Base-by-base conservation (phyloP, 164 flowering plant species). In the Santalum album region DNA sequence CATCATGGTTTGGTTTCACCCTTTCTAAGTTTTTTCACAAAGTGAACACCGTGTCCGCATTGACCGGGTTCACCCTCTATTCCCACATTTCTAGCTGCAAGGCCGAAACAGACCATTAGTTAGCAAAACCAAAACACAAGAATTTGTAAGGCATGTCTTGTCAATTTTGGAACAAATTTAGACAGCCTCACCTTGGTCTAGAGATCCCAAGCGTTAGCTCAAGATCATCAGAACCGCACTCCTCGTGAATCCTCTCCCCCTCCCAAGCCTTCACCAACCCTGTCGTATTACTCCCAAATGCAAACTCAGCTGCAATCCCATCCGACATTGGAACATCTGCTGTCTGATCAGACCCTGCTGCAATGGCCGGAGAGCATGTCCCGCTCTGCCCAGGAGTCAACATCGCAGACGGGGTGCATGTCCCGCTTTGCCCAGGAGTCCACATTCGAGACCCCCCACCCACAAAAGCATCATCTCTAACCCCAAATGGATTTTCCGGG, bases 371-470 rank as follows among this genome's bases (percentile, higher is more conserved):
- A 15, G 98, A 88, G 74, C 98, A 88, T 26, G 96, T 80, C 32
- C 49, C 49, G 21, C 49, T 45, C 25, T 45, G 49, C 12, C 49
- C 49, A 20, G 49, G 49, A 45, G 49, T 45, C 49, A 9, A 45
- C 49, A 45, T 45, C 6, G 46, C 21, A 43, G 46, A 43, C 11
- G 46, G 46, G 2, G 46, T n/a, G 46, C 46, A 43, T 5, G 46
- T 43, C 46, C 98, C 98, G 53, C 98, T 91, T 56, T 88, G 96
- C 38, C 88, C 96, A 7, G 96, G 98, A 21, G 98, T 86, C 96
- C 96, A 88, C 90, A 86, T 82, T 2, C 84, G 76, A 6, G 95
- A 87, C 10, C 85, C 88, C 22, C 77, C 77, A 48, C 72, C 79
- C 0, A 75, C 68, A 10, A 75, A 65, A 15, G 64, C 75, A 62